phyloP scores from a whole-genome alignment of 495 filamentous ascomycete species.

The Hypoxylon subgilvum region DNA sequence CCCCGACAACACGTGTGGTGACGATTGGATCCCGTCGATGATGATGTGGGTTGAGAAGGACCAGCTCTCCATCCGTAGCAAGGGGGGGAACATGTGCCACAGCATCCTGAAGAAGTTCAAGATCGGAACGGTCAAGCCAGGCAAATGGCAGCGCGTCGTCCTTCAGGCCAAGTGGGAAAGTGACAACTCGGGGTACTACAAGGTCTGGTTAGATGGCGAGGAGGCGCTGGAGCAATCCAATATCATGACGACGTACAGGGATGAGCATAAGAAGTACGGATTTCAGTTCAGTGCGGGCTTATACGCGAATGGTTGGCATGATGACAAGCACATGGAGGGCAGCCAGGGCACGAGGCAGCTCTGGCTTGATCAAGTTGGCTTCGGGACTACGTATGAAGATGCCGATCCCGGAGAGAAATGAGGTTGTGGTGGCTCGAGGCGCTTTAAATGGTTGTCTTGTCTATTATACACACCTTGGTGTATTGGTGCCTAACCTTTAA shows the following conservation, averaged over 20 bases:
- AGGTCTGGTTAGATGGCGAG: slow-evolving; percentile 55
- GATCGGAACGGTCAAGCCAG: slow-evolving; percentile 48
- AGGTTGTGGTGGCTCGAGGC: background rate
- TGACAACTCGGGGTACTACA: slow-evolving; percentile 51
- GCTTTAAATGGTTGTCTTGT: background rate
- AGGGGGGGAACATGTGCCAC: slow-evolving; percentile 49
- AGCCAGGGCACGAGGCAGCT: slow-evolving; percentile 55
- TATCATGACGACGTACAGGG: slow-evolving; percentile 52
- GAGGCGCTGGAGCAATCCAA: slow-evolving; percentile 50
- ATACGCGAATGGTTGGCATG: slow-evolving; percentile 64
- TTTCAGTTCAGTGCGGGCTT: slow-evolving; percentile 61
- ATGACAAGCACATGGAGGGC: slow-evolving; percentile 50
- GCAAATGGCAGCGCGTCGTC: slow-evolving; percentile 55
- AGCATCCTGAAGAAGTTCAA: slow-evolving; percentile 38
- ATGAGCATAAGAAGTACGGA: slow-evolving; percentile 38
- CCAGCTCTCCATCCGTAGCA: slow-evolving; percentile 53
- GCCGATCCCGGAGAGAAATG: slow-evolving; percentile 39
- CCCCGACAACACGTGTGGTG: slow-evolving; percentile 48
- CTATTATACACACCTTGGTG: no score
- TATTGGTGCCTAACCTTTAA: no score
- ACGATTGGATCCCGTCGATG: slow-evolving; percentile 57
- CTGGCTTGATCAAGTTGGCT: slow-evolving; percentile 59
- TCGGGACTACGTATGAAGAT: slow-evolving; percentile 54
- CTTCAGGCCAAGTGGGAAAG: slow-evolving; percentile 55
- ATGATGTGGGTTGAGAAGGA: slow-evolving; percentile 57